Conservation (phyloP, 108 stramenopile species). For the Cyclostephanos invisitatus region DNA sequence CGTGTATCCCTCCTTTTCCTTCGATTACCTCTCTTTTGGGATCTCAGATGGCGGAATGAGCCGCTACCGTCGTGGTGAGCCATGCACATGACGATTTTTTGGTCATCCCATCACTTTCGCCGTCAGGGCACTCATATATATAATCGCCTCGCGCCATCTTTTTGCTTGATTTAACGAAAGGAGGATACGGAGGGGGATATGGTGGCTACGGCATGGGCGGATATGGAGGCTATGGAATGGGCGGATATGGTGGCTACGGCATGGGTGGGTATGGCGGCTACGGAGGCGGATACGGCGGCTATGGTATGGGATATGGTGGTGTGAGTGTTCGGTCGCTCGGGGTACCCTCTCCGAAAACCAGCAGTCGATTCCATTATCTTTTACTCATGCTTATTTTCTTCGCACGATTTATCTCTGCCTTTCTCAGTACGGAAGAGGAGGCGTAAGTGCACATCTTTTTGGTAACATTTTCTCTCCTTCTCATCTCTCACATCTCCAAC, state of each 20-base stretch:
- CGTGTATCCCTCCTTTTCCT: no score
- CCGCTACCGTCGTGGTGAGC: no score
- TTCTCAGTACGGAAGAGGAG: not conserved
- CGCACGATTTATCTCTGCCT: no score
- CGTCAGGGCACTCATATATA: not conserved
- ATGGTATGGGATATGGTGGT: conserved; percentile 1
- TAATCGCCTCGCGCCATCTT: not conserved
- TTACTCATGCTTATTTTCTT: no score
- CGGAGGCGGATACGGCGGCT: not conserved
- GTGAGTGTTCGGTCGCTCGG: no score
- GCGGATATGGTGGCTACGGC: conserved; percentile 14
- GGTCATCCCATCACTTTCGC: not conserved
- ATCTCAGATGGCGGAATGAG: no score
- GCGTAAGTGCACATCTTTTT: not conserved
- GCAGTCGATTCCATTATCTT: no score
- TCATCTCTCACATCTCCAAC: not conserved
- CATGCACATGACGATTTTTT: no score
- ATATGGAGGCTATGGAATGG: conserved; percentile 22
- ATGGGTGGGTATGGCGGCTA: conserved; percentile 6
- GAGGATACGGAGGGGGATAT: conserved; percentile 19
- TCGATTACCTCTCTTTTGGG: no score
- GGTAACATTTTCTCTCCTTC: not conserved
- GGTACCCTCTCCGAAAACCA: not conserved
- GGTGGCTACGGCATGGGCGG: conserved; percentile 1
- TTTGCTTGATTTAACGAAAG: not conserved